Evolutionary conservation across 371 early-diverging fungal genomes (phyloP).

Genomic region (Mortierella sp.): DNA sequence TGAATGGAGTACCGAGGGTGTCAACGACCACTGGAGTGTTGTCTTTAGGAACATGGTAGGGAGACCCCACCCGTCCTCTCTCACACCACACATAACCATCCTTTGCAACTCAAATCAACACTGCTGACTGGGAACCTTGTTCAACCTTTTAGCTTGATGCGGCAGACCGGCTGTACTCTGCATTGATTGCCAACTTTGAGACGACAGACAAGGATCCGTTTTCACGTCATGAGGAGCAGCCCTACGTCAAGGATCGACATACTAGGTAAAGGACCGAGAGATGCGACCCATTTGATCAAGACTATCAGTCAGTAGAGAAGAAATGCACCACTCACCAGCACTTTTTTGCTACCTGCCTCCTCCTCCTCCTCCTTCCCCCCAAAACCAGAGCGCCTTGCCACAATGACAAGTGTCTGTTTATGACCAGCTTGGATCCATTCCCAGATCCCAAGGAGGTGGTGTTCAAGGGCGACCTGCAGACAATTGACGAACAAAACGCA

Average conservation of each 20-base stretch:
- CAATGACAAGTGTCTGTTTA: conserved; percentile 68
- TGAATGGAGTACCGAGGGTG: conserved; percentile 56
- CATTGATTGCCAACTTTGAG: conserved; percentile 56
- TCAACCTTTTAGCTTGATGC: conserved; percentile 61
- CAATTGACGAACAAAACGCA: conserved; percentile 56
- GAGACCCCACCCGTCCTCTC: neutral
- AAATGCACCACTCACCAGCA: too few species aligned
- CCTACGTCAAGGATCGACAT: conserved; percentile 59
- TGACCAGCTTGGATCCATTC: conserved; percentile 66
- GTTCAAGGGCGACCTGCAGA: conserved; percentile 55
- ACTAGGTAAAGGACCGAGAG: conserved; percentile 56
- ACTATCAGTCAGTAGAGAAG: too few species aligned
- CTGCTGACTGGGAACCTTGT: too few species aligned
- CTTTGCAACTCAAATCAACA: too few species aligned
- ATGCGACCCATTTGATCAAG: too few species aligned
- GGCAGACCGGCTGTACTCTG: conserved; percentile 58
- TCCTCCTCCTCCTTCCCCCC: too few species aligned
- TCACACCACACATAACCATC: too few species aligned
- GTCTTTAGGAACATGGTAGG: conserved; percentile 58
- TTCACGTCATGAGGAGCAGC: conserved; percentile 59
- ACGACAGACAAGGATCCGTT: conserved; percentile 64
- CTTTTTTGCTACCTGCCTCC: too few species aligned
- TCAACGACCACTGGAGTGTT: conserved; percentile 56
- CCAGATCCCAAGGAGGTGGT: conserved; percentile 55
- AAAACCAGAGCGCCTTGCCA: conserved; percentile 63